These are phyloP conservation scores for Epicoccum nigrum DNA, from an alignment of 2,329 filamentous ascomycete genomes.

Conservation along the genomic window DNA sequence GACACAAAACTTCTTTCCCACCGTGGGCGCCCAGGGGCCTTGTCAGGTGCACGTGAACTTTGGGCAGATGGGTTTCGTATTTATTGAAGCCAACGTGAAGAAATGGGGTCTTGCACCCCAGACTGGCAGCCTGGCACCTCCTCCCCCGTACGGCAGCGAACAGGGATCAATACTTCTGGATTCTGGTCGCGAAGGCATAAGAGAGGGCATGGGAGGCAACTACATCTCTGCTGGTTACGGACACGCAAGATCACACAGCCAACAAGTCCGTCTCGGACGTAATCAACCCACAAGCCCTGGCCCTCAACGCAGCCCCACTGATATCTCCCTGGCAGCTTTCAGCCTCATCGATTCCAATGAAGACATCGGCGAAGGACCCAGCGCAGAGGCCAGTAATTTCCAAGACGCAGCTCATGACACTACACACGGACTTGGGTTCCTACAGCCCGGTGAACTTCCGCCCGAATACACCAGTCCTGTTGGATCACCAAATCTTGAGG, in stretches of 20 bases:
- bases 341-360: constrained; percentile 70
- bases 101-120: constrained; percentile 98
- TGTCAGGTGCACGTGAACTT: constrained; percentile 96
- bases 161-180: constrained; percentile 95
- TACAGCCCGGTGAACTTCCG: constrained; percentile 51
- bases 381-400: constrained; percentile 42
- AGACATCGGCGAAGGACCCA: constrained; percentile 75
- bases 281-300: constrained; percentile 81
- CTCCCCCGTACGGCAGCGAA: constrained; percentile 95
- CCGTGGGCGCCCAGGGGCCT: constrained; percentile 93
- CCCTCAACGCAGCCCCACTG: constrained; percentile 87
- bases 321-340: constrained; percentile 91
- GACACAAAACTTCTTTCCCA: constrained; percentile 95
- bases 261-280: constrained; percentile 73
- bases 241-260: constrained; percentile 76
- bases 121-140: constrained; percentile 91
- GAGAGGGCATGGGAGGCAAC: constrained; percentile 58
- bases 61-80: constrained; percentile 96
- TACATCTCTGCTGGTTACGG: constrained; percentile 57
- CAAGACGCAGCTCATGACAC: constrained; percentile 29
- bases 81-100: constrained; percentile 99
- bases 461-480: constrained; percentile 57
- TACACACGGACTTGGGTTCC: constrained; percentile 41
- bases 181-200: constrained; percentile 66
- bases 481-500: constrained; percentile 54